Evolutionary conservation across 768 basidiomycete species (phyloP).

Genomic region (Tubosaeta sp.): DNA sequence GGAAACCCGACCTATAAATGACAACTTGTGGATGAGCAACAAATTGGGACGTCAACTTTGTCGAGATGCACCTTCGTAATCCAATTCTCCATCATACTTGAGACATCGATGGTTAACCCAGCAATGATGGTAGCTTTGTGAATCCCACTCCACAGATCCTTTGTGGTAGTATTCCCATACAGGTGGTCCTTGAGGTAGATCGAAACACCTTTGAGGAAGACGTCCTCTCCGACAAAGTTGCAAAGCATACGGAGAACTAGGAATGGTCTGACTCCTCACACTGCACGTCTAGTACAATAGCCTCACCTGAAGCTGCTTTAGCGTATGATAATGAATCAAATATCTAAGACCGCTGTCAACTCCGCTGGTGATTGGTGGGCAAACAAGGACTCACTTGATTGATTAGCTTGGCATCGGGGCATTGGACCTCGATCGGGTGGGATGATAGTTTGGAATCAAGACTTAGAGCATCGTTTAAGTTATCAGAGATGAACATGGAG

Average conservation of each 20-base stretch:
- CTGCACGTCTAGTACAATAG: not conserved
- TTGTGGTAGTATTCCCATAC: slow-evolving; percentile 80
- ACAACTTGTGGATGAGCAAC: not conserved
- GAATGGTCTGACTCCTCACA: not conserved
- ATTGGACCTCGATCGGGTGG: slow-evolving; percentile 91
- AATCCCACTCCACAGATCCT: slow-evolving; percentile 87
- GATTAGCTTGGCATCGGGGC: slow-evolving; percentile 81
- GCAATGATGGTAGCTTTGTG: slow-evolving; percentile 49
- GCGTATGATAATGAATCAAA: slow-evolving; percentile 88
- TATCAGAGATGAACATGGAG: slow-evolving; percentile 73
- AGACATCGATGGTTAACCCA: slow-evolving; percentile 50
- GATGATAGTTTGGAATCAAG: slow-evolving; percentile 85
- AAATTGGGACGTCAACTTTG: not conserved
- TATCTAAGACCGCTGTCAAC: slow-evolving; percentile 45
- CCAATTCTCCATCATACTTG: slow-evolving; percentile 89
- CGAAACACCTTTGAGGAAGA: slow-evolving; percentile 84
- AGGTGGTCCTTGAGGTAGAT: slow-evolving; percentile 87
- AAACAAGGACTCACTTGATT: slow-evolving; percentile 48
- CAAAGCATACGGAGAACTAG: slow-evolving; percentile 91
- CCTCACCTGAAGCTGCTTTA: slow-evolving; percentile 71
- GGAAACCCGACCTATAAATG: slow-evolving; percentile 73
- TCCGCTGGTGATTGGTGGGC: not conserved
- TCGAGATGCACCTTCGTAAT: slow-evolving; percentile 56
- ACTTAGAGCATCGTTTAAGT: slow-evolving; percentile 70
- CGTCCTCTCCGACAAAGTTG: slow-evolving; percentile 82